These are phyloP conservation scores for Neoboletus magnificus DNA, from an alignment of 768 basidiomycete species.

Conservation along the genomic window DNA sequence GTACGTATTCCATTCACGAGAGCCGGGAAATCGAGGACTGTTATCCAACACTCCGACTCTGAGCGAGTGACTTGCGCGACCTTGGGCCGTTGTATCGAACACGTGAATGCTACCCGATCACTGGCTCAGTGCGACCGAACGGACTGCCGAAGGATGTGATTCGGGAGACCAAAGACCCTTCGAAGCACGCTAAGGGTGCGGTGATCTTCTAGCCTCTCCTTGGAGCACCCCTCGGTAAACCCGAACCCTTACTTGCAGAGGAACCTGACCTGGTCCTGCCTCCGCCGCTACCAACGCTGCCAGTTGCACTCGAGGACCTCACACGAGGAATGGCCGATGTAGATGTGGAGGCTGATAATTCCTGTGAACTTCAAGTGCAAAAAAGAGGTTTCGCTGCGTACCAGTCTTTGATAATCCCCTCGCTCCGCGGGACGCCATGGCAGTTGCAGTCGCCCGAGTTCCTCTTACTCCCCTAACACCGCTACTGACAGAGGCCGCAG, in stretches of 20 bases:
- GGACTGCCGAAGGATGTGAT: not conserved
- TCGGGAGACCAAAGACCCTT: not conserved
- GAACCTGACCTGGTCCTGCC: constrained; percentile 24
- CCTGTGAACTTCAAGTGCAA: constrained; percentile 3
- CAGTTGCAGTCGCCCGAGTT: constrained; percentile 58
- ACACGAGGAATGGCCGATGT: constrained; percentile 19
- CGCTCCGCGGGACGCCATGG: constrained; percentile 42
- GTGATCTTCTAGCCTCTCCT: constrained; percentile 21
- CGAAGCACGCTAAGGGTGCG: not conserved
- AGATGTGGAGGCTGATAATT: constrained; percentile 10
- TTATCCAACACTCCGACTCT: not conserved
- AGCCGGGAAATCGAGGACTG: not conserved
- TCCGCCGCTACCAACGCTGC: constrained; percentile 14
- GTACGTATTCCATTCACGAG: constrained; percentile 3
- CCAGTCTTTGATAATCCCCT: constrained; percentile 40
- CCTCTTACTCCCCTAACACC: constrained; percentile 70
- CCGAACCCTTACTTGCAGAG: constrained; percentile 24
- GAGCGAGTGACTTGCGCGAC: not conserved
- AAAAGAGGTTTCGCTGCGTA: constrained; percentile 17
- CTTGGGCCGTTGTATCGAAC: not conserved
- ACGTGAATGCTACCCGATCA: not conserved
- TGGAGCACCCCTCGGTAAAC: constrained; percentile 22
- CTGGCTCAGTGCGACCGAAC: not conserved
- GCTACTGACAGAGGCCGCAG: constrained; percentile 42
- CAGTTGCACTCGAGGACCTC: constrained; percentile 27